Conservation (phyloP, 2,329 filamentous ascomycete genomes). For the Karstenula rhodostoma region DNA sequence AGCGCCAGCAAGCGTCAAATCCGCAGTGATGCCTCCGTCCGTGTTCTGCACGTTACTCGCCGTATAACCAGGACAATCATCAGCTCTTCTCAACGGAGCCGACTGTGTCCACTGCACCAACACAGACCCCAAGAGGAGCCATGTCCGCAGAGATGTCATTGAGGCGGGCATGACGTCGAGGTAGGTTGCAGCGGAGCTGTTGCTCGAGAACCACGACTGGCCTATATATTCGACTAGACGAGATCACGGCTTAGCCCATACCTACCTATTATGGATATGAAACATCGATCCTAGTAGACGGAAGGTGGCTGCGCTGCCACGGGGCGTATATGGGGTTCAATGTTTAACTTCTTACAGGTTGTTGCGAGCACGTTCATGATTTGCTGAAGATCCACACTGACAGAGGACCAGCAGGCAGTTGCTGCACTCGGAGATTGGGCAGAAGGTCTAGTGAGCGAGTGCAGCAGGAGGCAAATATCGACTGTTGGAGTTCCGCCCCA, state of each 20-base stretch:
- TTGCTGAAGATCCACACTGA: conserved; percentile 20
- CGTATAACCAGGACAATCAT: conserved; percentile 70
- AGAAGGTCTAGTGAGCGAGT: not conserved
- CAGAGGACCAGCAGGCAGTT: conserved; percentile 12
- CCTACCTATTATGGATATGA: conserved; percentile 18
- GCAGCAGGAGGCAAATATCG: conserved; percentile 9
- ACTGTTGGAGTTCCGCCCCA: conserved; percentile 9
- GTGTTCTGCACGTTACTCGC: conserved; percentile 66
- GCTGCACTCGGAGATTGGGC: conserved; percentile 20
- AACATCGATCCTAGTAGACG: conserved; percentile 2
- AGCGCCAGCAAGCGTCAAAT: conserved; percentile 72
- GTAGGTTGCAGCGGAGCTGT: conserved; percentile 27
- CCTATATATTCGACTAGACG: conserved; percentile 43
- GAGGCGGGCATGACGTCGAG: conserved; percentile 32
- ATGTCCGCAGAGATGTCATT: conserved; percentile 32
- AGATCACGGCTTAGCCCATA: conserved; percentile 36
- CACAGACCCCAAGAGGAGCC: conserved; percentile 31
- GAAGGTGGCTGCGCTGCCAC: conserved; percentile 8
- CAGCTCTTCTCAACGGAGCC: conserved; percentile 30
- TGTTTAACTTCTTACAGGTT: conserved; percentile 38
- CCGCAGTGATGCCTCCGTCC: conserved; percentile 67
- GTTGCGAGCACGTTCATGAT: conserved; percentile 41
- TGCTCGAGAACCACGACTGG: conserved; percentile 31
- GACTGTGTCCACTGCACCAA: conserved; percentile 32
- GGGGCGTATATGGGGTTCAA: conserved; percentile 21